Evolutionary conservation across 1,139 yeast species (phyloP), one percentile per base, ranked within the genome.

Genomic region (Meyerozyma smithsonii): DNA sequence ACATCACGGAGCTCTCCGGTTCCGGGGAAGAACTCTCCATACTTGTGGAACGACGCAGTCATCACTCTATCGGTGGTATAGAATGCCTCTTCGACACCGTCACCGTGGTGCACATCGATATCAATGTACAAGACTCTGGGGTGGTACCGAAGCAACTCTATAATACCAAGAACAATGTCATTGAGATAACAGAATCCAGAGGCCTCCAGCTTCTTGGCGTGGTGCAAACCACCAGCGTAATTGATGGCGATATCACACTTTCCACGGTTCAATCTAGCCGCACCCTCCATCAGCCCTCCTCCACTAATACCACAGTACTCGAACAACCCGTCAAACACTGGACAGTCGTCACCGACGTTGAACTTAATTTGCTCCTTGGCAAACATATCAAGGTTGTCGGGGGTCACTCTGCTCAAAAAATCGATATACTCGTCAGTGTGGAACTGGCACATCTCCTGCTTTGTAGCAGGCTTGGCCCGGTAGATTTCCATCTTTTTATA

Each of bases 361-460:
- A 92, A 92, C 62, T 89, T 88, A 42, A 85, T 86, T 58, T 88
- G 95, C 62, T 92, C 97, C 59, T 89, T 89, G 52, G 87, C 81
- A 60, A 89, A 90, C 73, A 84, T 65, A 46, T 90, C 97, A 64
- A 90, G 74, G 60, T 90, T 90, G 58, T 92, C 97, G 3, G 97
- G 97, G 4, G 96, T 84, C 23, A 89, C 97, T 42, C 97, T 74
- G 38, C 95, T 84, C 50, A 92, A 69, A 59, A 92, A 92, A 63
- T 92, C 97, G 49, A 92, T 86, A 61, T 92, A 92, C 61, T 92
- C 97, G 64, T 92, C 97, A 4, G 97, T 89, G 61, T 92, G 98
- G 61, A 92, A 90, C 64, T 92, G 97, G 55, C 97, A 89, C 97
- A 92, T 90, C 59, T 92, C 98, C 63, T 90, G 97, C 59, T 89